Base-by-base conservation (phyloP, 345 rosid species). In the Isatis tinctoria region DNA sequence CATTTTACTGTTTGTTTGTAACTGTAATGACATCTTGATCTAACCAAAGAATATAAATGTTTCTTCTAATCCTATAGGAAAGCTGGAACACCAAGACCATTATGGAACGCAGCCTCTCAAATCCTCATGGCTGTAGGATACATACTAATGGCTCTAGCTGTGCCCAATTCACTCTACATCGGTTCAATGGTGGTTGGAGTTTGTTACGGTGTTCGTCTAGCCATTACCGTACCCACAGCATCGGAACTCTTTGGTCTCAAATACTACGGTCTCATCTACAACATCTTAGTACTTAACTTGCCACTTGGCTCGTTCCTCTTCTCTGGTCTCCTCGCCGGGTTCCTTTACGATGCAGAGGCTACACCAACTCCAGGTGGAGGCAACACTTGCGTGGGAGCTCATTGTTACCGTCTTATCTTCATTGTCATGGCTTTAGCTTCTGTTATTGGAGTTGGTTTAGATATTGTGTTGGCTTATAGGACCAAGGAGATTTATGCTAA, bases 191-290 rank as follows among this genome's bases (percentile, higher is more conserved):
- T 94, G 20, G 97, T 91, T 3, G 98, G 98, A 13, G 76, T 91
- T 32, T 94, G 98, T 71, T 94, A 91, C 6, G 98, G 98, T 33
- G 87, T 91, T 18, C 99, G 99, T 26, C 83, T 90, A 33, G 96
- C 99, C 9, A 76, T 94, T 60, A 87, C 97, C 0, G 97, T 94
- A 48, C 97, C 97, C 0, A 80, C 90, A 2, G 97, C 99, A 26
- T 94, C 98, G 0, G 99, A 94, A 78, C 93, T 94, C 37, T 94
- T 94, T 37, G 99, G 99, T 48, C 95, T 94, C 33, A 94, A 90
- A 74, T 84, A 86, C 74, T 94, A 90, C 1, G 97, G 99, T 33
- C 87, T 95, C 16, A 75, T 92, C 61, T 92, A 94, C 85, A 95
- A 95, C 82, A 75, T 92, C 39, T 70, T 94, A 54, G 84, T 91